Percentiles rank a stretch among this genome's conserved stretches.
Conservation (phyloP, 2,329 filamentous ascomycete species). For the Fusarium luffae region DNA sequence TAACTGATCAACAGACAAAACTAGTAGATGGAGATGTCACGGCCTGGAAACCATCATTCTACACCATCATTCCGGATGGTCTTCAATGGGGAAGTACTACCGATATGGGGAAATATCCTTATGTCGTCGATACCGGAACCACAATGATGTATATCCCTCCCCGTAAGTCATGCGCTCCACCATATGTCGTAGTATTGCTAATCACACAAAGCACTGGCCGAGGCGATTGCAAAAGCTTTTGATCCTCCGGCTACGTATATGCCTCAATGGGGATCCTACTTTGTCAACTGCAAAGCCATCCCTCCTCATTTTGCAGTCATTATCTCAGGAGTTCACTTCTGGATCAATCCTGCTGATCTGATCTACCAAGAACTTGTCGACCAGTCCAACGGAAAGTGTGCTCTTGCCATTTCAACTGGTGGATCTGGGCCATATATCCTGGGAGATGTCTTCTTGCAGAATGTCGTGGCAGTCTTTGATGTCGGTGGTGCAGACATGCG, state of each 20-base stretch:
- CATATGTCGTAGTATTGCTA: neutral
- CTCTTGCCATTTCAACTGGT: constrained; percentile 59
- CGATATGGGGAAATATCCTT: constrained; percentile 58
- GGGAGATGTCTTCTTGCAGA: constrained; percentile 63
- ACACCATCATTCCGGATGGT: constrained; percentile 63
- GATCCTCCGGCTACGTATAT: constrained; percentile 59
- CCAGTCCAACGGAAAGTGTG: constrained; percentile 60
- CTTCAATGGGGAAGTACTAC: constrained; percentile 57
- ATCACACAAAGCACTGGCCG: constrained; percentile 54
- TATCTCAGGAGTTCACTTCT: constrained; percentile 57
- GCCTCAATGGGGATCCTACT: constrained; percentile 60
- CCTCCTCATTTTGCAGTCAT: constrained; percentile 59
- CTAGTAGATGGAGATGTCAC: constrained; percentile 53
- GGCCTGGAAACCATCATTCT: constrained; percentile 61
- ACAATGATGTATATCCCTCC: constrained; percentile 63
- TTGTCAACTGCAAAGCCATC: constrained; percentile 60
- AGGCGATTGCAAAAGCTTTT: constrained; percentile 60
- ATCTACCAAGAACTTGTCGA: constrained; percentile 58
- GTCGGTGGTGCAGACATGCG: constrained; percentile 59
- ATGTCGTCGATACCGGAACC: constrained; percentile 64
- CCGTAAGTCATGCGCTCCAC: constrained; percentile 49
- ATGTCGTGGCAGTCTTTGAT: constrained; percentile 62
- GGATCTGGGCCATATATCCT: constrained; percentile 60
- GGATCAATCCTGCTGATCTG: constrained; percentile 61
- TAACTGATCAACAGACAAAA: constrained; percentile 53